phyloP scores from a whole-genome alignment of 208 protist species.

The Crithidia expoeki region DNA sequence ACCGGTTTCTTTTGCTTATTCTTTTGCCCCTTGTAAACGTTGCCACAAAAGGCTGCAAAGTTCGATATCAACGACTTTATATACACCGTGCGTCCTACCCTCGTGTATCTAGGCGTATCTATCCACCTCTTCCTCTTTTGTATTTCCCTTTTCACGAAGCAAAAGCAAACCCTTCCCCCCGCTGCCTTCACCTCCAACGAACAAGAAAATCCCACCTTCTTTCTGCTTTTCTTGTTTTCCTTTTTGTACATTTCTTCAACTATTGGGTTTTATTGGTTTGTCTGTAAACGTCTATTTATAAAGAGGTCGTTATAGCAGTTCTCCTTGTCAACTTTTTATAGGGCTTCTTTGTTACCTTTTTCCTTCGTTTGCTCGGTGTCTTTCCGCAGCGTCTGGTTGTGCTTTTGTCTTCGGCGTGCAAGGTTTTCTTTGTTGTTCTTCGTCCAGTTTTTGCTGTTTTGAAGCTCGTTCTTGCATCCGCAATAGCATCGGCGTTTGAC shows the following conservation, averaged over 20 bases:
- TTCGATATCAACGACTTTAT: too few relatives aligned
- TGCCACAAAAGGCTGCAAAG: background rate
- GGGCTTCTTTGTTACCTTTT: too few relatives aligned
- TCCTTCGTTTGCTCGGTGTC: too few relatives aligned
- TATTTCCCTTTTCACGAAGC: background rate
- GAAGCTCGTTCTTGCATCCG: too few relatives aligned
- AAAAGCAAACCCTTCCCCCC: background rate
- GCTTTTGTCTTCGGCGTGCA: slow-evolving; percentile 15
- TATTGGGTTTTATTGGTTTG: slow-evolving; percentile 17
- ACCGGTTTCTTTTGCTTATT: background rate
- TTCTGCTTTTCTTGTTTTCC: slow-evolving; percentile 3
- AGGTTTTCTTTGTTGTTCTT: slow-evolving; percentile 14
- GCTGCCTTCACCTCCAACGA: background rate
- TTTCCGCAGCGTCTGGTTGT: background rate
- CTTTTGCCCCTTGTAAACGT: background rate
- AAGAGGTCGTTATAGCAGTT: too few relatives aligned
- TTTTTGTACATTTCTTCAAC: slow-evolving; percentile 5
- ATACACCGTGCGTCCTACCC: too few relatives aligned
- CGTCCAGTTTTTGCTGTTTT: too few relatives aligned
- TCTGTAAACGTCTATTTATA: background rate
- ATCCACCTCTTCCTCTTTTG: background rate
- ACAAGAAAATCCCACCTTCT: background rate
- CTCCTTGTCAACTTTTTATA: too few relatives aligned
- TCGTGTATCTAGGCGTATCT: background rate
- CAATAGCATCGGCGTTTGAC: background rate